Conservation (phyloP, 2,329 filamentous ascomycete genomes). For the Colletotrichum caudatum region DNA sequence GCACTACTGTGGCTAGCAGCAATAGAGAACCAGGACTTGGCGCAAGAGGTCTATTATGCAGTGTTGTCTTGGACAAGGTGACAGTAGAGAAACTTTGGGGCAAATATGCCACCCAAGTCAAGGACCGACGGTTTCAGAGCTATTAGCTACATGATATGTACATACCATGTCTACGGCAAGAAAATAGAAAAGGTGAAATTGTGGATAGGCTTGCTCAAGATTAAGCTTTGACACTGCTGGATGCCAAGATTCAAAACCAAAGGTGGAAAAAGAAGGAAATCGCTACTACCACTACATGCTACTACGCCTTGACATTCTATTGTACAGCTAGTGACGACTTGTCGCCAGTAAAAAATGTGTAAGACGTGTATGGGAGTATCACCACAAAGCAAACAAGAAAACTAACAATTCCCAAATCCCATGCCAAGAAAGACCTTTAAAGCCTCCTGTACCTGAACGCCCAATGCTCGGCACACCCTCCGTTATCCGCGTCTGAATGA, state of each 20-base stretch:
- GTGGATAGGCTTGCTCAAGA: slow-evolving; percentile 5
- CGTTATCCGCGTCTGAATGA: slow-evolving; percentile 1
- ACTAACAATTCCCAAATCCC: slow-evolving; percentile 9
- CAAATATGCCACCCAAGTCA: background rate
- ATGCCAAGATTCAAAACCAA: too few relatives aligned
- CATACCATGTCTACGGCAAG: background rate
- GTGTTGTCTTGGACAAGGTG: background rate
- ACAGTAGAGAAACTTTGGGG: too few relatives aligned
- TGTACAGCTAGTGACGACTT: slow-evolving; percentile 13
- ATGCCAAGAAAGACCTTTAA: slow-evolving; percentile 22
- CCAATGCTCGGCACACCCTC: slow-evolving; percentile 20
- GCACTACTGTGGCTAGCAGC: background rate
- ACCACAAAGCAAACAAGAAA: slow-evolving; percentile 19
- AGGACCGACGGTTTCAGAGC: background rate
- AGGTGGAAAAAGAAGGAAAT: background rate
- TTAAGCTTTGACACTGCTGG: background rate
- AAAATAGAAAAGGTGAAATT: background rate
- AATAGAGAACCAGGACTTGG: background rate
- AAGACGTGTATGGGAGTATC: slow-evolving; percentile 28
- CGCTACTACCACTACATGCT: slow-evolving; percentile 24
- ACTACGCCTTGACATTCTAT: slow-evolving; percentile 32
- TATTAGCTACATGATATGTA: background rate
- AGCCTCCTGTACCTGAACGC: slow-evolving; percentile 33
- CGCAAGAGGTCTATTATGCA: background rate
- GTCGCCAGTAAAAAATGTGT: background rate